Conservation (phyloP, 345 rosid genomes). For the Salix dunnii region DNA sequence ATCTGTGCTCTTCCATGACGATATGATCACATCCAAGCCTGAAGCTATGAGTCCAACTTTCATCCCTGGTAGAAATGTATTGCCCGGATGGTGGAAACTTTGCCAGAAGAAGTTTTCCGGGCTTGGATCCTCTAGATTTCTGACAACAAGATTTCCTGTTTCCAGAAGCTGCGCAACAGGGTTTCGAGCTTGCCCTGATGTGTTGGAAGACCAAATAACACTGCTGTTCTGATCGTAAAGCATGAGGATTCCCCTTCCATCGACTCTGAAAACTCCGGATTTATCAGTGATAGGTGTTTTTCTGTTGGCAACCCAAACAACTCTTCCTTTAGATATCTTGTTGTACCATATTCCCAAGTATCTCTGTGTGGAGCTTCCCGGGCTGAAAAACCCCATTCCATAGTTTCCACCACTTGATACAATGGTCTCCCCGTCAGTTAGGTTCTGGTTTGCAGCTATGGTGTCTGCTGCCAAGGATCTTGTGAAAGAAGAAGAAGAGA, state of each 20-base stretch:
- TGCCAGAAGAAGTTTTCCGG: constrained; percentile 9
- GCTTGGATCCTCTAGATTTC: not conserved
- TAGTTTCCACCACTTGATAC: not conserved
- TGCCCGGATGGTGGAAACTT: constrained; percentile 7
- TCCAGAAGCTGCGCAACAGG: constrained; percentile 12
- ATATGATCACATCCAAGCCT: not conserved
- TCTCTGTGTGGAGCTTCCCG: not conserved
- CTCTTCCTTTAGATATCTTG: not conserved
- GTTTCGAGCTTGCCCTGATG: not conserved
- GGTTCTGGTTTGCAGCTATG: constrained; percentile 5
- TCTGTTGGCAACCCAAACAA: constrained; percentile 12
- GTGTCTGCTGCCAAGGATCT: not conserved
- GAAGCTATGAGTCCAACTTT: not conserved
- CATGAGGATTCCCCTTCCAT: not conserved
- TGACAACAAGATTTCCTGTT: constrained; percentile 7
- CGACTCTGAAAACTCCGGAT: not conserved
- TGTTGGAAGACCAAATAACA: constrained; percentile 13
- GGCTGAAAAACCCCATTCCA: not conserved
- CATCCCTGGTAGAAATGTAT: constrained; percentile 5
- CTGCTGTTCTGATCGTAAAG: not conserved
- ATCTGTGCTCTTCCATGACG: constrained; percentile 1
- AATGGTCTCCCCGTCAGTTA: not conserved
- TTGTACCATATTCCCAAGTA: constrained; percentile 4
- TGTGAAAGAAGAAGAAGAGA: not conserved
- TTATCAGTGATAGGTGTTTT: not conserved